Base-by-base conservation (phyloP, 2,329 filamentous ascomycete species). In the Trichoderma koningiopsis region DNA sequence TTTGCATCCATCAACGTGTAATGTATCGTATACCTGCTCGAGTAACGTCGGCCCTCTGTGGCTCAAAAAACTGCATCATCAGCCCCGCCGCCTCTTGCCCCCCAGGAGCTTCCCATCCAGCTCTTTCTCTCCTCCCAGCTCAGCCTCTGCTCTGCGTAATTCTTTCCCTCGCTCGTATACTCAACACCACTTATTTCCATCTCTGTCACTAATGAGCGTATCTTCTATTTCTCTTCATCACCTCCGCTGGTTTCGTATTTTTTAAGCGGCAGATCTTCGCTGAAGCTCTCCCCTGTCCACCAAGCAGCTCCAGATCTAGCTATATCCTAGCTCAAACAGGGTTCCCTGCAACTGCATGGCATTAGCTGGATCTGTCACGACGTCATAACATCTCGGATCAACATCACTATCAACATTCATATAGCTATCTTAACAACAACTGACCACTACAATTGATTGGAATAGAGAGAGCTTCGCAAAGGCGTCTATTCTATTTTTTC, bases 41-140 rank as follows among this genome's bases (percentile, higher is more conserved):
- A 37, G 59, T 61, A 61, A 61, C 59, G n/a, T 16, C 31, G 13
- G 40, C 29, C 19, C 31, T 63, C 43, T 33, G 61, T 58, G 53
- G 63, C 63, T 66, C 53, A 35, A 27, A 31, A 24, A 13, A 58
- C 53, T 56, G 52, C 63, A 58, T 58, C 63, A 58, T 58, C 53
- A 49, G 53, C 63, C 63, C 63, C 63, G 63, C 53, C 29, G 53
- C 49, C 5, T 22, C 58, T 33, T 43, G 55, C 55, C 55, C 55
- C 55, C 55, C 29, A 35, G 19, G 24, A 27, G 11, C 47, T 52
- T 24, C 22, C 40, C 24, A 63, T 63, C 59, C 60, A 63, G 22
- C 60, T 53, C 40, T 8, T 37, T 63, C 55, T 33, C 33, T 63
- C 37, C 31, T 56, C 61, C 35, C 61, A 55, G 16, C 47, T 58